phyloP scores from a whole-genome alignment of 2,329 filamentous ascomycete species.

The Trichoderma polysporum region DNA sequence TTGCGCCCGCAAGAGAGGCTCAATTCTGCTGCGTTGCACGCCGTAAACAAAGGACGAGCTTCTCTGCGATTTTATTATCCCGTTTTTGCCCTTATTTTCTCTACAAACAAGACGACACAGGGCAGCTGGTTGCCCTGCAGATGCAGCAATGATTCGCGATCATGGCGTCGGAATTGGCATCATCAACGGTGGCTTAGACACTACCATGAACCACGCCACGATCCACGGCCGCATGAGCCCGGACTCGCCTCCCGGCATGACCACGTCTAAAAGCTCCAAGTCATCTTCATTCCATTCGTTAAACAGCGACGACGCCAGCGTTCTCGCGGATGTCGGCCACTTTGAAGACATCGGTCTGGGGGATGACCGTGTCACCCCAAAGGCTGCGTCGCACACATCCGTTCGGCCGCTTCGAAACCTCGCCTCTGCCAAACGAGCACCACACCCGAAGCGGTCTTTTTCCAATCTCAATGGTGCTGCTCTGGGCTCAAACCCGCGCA shows the following conservation, averaged over 20 bases:
- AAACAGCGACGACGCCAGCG: constrained; percentile 69
- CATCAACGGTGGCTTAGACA: constrained; percentile 18
- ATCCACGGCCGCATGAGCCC: constrained; percentile 33
- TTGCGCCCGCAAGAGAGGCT: background rate
- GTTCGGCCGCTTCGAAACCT: constrained; percentile 37
- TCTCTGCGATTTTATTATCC: background rate
- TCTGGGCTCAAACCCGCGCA: constrained; percentile 50
- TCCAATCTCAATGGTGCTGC: constrained; percentile 47
- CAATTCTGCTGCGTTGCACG: background rate
- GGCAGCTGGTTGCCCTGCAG: constrained; percentile 22
- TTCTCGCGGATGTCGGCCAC: constrained; percentile 71
- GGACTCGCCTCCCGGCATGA: constrained; percentile 60
- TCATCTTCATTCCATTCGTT: constrained; percentile 85
- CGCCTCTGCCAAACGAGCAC: constrained; percentile 32
- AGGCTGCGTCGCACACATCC: constrained; percentile 46
- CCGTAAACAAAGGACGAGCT: background rate
- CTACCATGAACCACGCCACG: background rate
- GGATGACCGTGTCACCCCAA: constrained; percentile 55
- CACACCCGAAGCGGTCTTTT: constrained; percentile 43
- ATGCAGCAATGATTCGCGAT: constrained; percentile 33
- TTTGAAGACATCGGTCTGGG: constrained; percentile 94
- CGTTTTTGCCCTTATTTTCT: background rate
- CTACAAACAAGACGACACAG: background rate
- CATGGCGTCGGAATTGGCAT: constrained; percentile 30
- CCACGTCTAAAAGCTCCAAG: constrained; percentile 82